Conservation (phyloP, 225 moss, liverwort and hornwort genomes). For the Anthoceros angustus region DNA sequence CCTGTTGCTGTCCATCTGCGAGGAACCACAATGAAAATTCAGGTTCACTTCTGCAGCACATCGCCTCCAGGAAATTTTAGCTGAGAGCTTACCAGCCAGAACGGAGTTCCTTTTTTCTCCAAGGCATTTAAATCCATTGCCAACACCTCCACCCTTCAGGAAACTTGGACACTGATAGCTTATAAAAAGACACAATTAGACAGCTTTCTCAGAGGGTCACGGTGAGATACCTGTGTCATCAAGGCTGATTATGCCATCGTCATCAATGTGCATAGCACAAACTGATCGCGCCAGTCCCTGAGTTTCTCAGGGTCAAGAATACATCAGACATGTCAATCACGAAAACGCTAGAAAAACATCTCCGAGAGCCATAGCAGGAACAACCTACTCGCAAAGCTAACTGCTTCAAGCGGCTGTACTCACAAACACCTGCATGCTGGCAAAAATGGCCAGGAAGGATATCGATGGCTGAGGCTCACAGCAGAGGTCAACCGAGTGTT, state of each 20-base stretch:
- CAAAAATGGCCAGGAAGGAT: too few species aligned
- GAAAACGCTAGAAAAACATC: too few species aligned
- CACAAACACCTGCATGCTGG: constrained; percentile 94
- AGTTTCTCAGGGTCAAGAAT: constrained; percentile 69
- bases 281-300: constrained; percentile 71
- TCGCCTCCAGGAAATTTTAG: background rate
- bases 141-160: constrained; percentile 25
- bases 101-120: constrained; percentile 83
- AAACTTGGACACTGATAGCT: background rate
- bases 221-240: constrained; percentile 56
- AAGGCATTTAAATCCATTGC: constrained; percentile 83
- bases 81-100: constrained; percentile 37
- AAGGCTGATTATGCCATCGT: constrained; percentile 86
- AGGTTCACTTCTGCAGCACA: background rate
- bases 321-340: too few species aligned
- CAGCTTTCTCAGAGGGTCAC: background rate
- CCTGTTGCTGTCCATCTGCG: constrained; percentile 86
- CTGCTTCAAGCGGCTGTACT: constrained; percentile 91
- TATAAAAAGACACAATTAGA: background rate
- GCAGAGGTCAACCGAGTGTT: too few species aligned
- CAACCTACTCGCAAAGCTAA: constrained; percentile 56
- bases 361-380: too few species aligned
- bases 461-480: too few species aligned
- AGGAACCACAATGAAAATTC: background rate
- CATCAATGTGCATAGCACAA: constrained; percentile 86